phyloP scores from a whole-genome alignment of 2,329 filamentous ascomycete species.

The Zymoseptoria passerinii region DNA sequence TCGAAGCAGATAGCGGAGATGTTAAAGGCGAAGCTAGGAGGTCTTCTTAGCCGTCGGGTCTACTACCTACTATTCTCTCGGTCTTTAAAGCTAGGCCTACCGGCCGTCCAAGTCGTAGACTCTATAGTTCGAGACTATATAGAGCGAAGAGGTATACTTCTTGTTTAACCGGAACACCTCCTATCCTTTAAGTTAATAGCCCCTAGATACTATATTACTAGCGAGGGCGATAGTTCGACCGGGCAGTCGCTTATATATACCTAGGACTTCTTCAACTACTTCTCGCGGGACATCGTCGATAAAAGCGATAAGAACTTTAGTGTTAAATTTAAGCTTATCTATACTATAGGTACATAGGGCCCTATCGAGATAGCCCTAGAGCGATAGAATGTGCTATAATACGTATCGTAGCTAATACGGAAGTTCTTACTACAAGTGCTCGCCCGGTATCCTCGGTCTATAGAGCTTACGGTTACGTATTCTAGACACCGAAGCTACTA shows the following conservation, averaged over 20 bases:
- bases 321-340: conserved; percentile 37
- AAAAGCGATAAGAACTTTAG: conserved; percentile 47
- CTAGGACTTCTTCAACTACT: conserved; percentile 43
- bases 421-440: conserved; percentile 24
- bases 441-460: too few relatives aligned
- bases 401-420: conserved; percentile 28
- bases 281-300: conserved; percentile 55
- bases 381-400: conserved; percentile 33
- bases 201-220: conserved; percentile 48
- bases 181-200: conserved; percentile 58
- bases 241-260: conserved; percentile 43
- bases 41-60: conserved; percentile 46
- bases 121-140: conserved; percentile 40
- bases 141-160: conserved; percentile 44
- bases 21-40: conserved; percentile 48
- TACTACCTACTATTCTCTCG: conserved; percentile 53
- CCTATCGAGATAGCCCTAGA: conserved; percentile 34
- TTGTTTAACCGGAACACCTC: conserved; percentile 55
- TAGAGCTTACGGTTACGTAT: too few relatives aligned
- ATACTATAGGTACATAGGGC: conserved; percentile 36
- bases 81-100: too few relatives aligned
- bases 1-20: conserved; percentile 51
- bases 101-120: too few relatives aligned
- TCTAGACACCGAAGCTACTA: too few relatives aligned
- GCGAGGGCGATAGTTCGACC: conserved; percentile 31